Evolutionary conservation across 768 basidiomycete species (phyloP), one percentile per base, ranked within the genome.

Genomic region (Tricholoma sp.): DNA sequence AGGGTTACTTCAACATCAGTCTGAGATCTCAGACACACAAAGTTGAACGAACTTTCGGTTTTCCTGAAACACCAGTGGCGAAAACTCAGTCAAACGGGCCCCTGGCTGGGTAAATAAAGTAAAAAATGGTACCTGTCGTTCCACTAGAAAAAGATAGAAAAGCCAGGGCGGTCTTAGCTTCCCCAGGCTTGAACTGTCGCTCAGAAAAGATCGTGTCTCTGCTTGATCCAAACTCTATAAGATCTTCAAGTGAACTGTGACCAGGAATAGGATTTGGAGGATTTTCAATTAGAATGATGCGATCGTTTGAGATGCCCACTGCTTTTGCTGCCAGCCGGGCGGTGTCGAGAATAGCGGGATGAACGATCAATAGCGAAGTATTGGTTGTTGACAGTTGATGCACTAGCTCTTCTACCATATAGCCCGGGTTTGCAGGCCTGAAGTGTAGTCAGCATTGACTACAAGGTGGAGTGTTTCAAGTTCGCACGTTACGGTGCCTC

Each of bases 91-190:
- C 3, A 42, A 51, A 44, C 17, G 18, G n/a, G n/a, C n/a, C n/a
- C n/a, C n/a, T n/a, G n/a, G 15, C 60, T 29, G 47, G 13, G 18
- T n/a, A 36, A 20, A 6, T 13, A 6, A 12, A 1, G 18, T 20
- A 12, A 24, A 2, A 44, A 68, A 74, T 63, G 15, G 68, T 72
- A 66, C 87, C 87, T 13, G 88, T 90, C 20, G 88, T 90, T 7
- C 88, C 88, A 59, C 87, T 88, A 1, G 88, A 89, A 61, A 90
- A 87, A 52, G 78, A 81, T 53, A 89, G 70, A 61, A 89, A 84
- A 5, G 89, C 88, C 12, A 89, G 57, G 44, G 81, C 79, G 11
- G 73, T 80, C 64, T 76, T 83, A 24, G 76, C 82, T 67, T 87
- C 87, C 9, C 85, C 88, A 11, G 76, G 74, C 24, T 63, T 61